Evolutionary conservation across 2,329 filamentous ascomycete genomes (phyloP).

Genomic region (Talaromyces albobiverticillius): DNA sequence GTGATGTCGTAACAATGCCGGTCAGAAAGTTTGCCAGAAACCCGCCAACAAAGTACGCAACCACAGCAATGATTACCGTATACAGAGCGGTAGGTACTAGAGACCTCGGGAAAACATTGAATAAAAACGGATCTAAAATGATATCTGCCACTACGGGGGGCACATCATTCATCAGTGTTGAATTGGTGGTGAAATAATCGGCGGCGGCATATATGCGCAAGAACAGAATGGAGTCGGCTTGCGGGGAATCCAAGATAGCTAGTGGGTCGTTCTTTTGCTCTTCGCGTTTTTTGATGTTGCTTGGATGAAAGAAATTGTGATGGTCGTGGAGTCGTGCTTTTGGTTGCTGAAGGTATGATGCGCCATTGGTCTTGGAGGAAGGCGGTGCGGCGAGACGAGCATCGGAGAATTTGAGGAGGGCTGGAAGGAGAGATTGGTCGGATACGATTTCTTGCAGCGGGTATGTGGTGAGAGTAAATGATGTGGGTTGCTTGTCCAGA

Average conservation of each 20-base stretch:
- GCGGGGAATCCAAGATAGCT: neutral
- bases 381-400: constrained; percentile 39
- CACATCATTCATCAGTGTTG: constrained; percentile 69
- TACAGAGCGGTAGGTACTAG: constrained; percentile 70
- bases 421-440: constrained; percentile 61
- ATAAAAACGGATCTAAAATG: constrained; percentile 80
- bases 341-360: neutral
- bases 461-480: constrained; percentile 68
- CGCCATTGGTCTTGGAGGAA: neutral
- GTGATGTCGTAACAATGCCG: constrained; percentile 17
- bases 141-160: constrained; percentile 74
- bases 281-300: neutral
- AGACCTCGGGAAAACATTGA: constrained; percentile 76
- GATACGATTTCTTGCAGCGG: constrained; percentile 61
- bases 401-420: constrained; percentile 62
- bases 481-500: constrained; percentile 71
- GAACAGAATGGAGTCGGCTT: constrained; percentile 58
- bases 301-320: constrained; percentile 1
- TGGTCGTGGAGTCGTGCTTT: constrained; percentile 8
- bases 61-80: constrained; percentile 58
- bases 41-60: constrained; percentile 47
- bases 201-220: constrained; percentile 73
- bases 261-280: neutral
- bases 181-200: constrained; percentile 78
- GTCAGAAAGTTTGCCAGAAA: constrained; percentile 26